phyloP scores from a whole-genome alignment of 352 stramenopile genomes.

The Globisporangium irregulare region DNA sequence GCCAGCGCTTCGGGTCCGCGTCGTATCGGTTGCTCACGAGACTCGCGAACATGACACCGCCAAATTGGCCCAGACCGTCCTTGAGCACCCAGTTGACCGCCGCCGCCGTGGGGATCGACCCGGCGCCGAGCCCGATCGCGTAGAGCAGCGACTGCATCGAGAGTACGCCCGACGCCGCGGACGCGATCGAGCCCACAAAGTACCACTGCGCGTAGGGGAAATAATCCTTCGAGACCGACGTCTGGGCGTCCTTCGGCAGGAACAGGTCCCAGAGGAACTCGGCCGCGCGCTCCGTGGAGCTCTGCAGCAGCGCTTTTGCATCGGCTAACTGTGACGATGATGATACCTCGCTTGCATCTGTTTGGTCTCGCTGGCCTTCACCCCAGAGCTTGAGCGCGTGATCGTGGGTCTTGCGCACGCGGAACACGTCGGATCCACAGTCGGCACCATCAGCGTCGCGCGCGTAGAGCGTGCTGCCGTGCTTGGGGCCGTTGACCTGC shows the following conservation, averaged over 20 bases:
- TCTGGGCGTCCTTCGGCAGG: constrained; percentile 84
- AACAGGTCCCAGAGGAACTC: constrained; percentile 81
- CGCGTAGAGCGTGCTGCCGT: constrained; percentile 35
- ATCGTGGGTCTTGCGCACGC: constrained; percentile 33
- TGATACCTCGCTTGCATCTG: too few species aligned
- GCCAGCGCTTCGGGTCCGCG: constrained; percentile 93
- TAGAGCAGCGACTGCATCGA: constrained; percentile 94
- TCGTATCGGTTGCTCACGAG: constrained; percentile 94
- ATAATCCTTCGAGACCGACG: constrained; percentile 86
- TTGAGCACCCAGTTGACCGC: constrained; percentile 97
- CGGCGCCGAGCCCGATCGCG: constrained; percentile 90
- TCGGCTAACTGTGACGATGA: not conserved
- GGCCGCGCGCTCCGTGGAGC: constrained; percentile 32
- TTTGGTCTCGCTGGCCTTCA: not conserved
- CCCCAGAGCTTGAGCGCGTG: constrained; percentile 32
- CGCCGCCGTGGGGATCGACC: constrained; percentile 83
- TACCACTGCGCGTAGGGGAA: constrained; percentile 85
- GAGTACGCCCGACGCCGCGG: constrained; percentile 85
- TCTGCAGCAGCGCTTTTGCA: constrained; percentile 19
- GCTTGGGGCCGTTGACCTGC: constrained; percentile 34
- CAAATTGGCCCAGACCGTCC: constrained; percentile 95
- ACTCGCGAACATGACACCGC: constrained; percentile 91
- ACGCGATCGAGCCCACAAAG: constrained; percentile 77
- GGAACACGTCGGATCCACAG: constrained; percentile 13
- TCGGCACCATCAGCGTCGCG: not conserved